Percentiles rank a stretch among this genome's conserved stretches.
phyloP scores from a whole-genome alignment of 148 eudicot genomes.

The Salicornia ramosissima region DNA sequence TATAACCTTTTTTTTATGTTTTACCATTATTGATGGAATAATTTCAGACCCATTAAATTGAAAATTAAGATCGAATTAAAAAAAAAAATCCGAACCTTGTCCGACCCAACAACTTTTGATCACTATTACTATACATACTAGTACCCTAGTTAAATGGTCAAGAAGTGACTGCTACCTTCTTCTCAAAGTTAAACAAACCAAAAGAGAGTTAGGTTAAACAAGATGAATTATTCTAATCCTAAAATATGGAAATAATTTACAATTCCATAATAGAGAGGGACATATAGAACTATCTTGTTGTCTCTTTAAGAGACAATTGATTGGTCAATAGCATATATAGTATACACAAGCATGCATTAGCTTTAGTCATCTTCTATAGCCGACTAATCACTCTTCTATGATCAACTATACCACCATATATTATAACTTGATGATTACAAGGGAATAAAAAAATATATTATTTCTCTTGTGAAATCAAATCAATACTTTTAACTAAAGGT shows the following conservation, averaged over 20 bases:
- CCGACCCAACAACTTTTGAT: no score
- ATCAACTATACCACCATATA: not conserved
- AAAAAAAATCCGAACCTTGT: no score
- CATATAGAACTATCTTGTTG: constrained; percentile 10
- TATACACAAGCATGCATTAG: constrained; percentile 9
- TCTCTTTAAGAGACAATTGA: constrained; percentile 11
- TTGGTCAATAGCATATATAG: constrained; percentile 11
- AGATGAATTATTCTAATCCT: not conserved
- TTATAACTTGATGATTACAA: not conserved
- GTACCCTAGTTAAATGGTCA: not conserved
- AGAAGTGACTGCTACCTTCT: not conserved
- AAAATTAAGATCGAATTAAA: no score
- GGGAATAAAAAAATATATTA: not conserved
- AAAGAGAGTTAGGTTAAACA: not conserved
- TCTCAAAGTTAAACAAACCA: not conserved
- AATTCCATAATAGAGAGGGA: not conserved
- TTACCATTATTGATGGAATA: no score
- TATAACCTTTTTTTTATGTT: no score
- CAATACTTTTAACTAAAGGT: no score
- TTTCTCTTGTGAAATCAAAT: no score
- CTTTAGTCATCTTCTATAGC: not conserved
- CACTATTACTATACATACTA: no score
- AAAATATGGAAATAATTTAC: no score
- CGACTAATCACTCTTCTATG: not conserved
- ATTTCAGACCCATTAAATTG: no score